Conservation (phyloP, 768 basidiomycete genomes). For the Russula earlei region DNA sequence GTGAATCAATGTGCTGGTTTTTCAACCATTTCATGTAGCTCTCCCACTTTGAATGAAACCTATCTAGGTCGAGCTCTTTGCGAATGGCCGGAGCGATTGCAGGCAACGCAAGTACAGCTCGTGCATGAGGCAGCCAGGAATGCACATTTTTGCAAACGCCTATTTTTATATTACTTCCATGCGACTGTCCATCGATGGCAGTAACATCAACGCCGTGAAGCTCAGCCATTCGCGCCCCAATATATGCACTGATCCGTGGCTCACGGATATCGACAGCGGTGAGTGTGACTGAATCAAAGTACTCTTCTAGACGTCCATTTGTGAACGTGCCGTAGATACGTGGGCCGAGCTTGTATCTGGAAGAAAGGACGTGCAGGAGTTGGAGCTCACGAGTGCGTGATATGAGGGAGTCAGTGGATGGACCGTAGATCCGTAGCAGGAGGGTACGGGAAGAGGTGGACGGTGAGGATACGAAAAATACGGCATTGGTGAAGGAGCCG, state of each 20-base stretch:
- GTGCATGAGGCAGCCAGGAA: slow-evolving; percentile 63
- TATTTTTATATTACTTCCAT: slow-evolving; percentile 45
- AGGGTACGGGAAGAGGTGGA: slow-evolving; percentile 48
- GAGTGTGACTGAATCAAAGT: slow-evolving; percentile 81
- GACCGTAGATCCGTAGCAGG: slow-evolving; percentile 86
- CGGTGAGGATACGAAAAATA: slow-evolving; percentile 88
- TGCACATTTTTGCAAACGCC: slow-evolving; percentile 57
- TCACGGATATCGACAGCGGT: slow-evolving; percentile 71
- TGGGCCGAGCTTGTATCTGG: slow-evolving; percentile 81
- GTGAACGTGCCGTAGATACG: slow-evolving; percentile 89
- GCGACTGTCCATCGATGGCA: slow-evolving; percentile 41
- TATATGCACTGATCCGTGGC: slow-evolving; percentile 67
- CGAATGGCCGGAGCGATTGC: slow-evolving; percentile 37
- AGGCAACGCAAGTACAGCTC: slow-evolving; percentile 62
- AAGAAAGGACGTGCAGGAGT: slow-evolving; percentile 83
- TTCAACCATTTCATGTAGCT: slow-evolving; percentile 64
- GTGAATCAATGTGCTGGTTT: slow-evolving; percentile 40
- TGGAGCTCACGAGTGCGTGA: slow-evolving; percentile 81
- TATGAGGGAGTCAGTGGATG: slow-evolving; percentile 78
- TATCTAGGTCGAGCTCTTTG: slow-evolving; percentile 51
- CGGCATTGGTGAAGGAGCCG: slow-evolving; percentile 89
- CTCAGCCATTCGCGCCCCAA: slow-evolving; percentile 93
- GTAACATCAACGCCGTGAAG: slow-evolving; percentile 86
- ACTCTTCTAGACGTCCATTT: slow-evolving; percentile 94
- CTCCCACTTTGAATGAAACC: slow-evolving; percentile 55